phyloP scores from a whole-genome alignment of 495 filamentous ascomycete genomes.

The Aspergillus funiculosus region DNA sequence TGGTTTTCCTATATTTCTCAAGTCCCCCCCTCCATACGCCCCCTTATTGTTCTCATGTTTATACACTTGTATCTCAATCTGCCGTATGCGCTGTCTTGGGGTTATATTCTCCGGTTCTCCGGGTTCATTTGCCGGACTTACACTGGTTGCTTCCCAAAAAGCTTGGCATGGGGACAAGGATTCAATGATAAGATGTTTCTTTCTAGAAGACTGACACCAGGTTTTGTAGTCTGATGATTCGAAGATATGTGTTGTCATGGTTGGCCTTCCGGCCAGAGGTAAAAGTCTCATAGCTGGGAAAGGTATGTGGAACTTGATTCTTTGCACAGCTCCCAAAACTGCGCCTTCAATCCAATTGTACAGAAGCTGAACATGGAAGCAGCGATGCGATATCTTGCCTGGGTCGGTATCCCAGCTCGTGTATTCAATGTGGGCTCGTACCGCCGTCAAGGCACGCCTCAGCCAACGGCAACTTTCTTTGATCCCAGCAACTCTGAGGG shows the following conservation, averaged over 20 bases:
- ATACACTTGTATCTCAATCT: too few species aligned
- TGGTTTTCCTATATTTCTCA: too few species aligned
- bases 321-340: too few species aligned
- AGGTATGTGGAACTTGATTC: conserved; percentile 64
- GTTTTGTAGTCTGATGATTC: conserved; percentile 80
- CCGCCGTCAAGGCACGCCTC: conserved; percentile 77
- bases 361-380: conserved; percentile 5
- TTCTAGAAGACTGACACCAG: conserved; percentile 8
- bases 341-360: too few species aligned
- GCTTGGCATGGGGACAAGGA: background rate
- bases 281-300: conserved; percentile 97
- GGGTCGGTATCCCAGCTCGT: conserved; percentile 87
- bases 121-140: too few species aligned
- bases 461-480: conserved; percentile 88
- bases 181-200: background rate
- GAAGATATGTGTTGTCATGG: conserved; percentile 98
- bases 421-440: conserved; percentile 98
- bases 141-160: background rate
- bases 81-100: too few species aligned
- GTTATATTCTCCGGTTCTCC: too few species aligned
- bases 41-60: too few species aligned
- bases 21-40: too few species aligned
- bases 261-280: conserved; percentile 87
- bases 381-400: conserved; percentile 94
- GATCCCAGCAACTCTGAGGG: conserved; percentile 82